Evolutionary conservation across 2,329 filamentous ascomycete genomes (phyloP).

Genomic region (Clarireedia homoeocarpa): DNA sequence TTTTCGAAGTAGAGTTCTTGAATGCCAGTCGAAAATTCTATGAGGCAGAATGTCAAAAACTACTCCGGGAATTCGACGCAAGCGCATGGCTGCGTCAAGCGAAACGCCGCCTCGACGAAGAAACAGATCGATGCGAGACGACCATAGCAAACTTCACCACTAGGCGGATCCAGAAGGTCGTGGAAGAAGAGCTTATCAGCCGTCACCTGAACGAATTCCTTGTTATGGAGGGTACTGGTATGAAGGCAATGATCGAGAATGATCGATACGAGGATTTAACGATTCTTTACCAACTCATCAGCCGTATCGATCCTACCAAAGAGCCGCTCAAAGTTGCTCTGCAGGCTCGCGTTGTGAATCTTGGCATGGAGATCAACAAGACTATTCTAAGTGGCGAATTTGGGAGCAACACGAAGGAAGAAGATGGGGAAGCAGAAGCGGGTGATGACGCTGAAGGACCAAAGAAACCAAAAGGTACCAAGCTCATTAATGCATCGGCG

Average conservation of each 20-base stretch:
- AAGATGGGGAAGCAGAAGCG: conserved; percentile 38
- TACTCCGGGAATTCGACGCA: conserved; percentile 73
- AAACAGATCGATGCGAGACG: conserved; percentile 73
- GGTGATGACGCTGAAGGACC: conserved; percentile 39
- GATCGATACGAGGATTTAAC: conserved; percentile 70
- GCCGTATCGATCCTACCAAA: conserved; percentile 70
- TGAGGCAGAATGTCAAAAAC: conserved; percentile 59
- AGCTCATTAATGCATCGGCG: conserved; percentile 50
- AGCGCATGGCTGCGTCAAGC: conserved; percentile 74
- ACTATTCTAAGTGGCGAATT: conserved; percentile 48
- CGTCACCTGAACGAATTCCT: conserved; percentile 75
- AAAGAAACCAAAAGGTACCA: conserved; percentile 26
- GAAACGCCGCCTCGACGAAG: conserved; percentile 66
- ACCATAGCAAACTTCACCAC: conserved; percentile 68
- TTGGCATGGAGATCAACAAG: conserved; percentile 78
- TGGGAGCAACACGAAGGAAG: conserved; percentile 29
- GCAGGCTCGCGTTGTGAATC: conserved; percentile 66
- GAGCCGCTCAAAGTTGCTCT: conserved; percentile 60
- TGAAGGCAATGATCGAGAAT: conserved; percentile 87
- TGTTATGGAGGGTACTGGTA: conserved; percentile 73
- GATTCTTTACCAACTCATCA: conserved; percentile 74
- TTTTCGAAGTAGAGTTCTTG: conserved; percentile 76
- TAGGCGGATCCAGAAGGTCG: conserved; percentile 64
- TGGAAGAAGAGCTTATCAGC: conserved; percentile 74
- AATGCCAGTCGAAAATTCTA: conserved; percentile 68